phyloP scores from a whole-genome alignment of 2,329 filamentous ascomycete species.

The Neonectria punicea region DNA sequence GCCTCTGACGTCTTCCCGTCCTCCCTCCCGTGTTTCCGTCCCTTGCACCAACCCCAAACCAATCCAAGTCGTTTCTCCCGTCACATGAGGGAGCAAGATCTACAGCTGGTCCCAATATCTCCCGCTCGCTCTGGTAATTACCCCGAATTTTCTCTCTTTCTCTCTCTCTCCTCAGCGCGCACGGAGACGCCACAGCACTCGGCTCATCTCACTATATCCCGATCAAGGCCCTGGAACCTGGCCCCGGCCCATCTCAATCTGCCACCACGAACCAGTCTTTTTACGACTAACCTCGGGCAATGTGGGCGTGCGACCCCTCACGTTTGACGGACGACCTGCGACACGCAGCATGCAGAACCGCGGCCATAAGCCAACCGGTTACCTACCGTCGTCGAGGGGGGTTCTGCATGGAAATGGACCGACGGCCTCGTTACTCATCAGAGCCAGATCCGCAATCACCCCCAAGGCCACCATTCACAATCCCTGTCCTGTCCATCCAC shows the following conservation, averaged over 20 bases:
- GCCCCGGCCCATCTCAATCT: slow-evolving; percentile 1
- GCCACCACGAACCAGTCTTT: neutral
- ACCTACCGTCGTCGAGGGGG: too few relatives aligned
- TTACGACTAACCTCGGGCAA: too few relatives aligned
- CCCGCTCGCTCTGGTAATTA: neutral
- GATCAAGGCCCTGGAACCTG: neutral
- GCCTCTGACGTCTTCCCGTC: neutral
- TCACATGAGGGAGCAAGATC: neutral
- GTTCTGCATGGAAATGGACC: too few relatives aligned
- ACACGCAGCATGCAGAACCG: neutral
- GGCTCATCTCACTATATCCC: neutral
- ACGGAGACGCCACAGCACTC: neutral
- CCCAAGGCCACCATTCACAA: neutral
- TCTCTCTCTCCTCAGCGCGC: neutral
- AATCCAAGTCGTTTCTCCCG: neutral
- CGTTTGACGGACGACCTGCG: neutral
- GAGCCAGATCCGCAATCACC: neutral
- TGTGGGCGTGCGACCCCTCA: too few relatives aligned
- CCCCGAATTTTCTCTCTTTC: too few relatives aligned
- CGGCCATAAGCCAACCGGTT: too few relatives aligned
- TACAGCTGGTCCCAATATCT: neutral
- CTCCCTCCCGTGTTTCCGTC: too few relatives aligned
- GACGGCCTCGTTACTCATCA: too few relatives aligned
- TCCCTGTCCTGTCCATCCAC: neutral
- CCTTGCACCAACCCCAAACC: neutral